Evolutionary conservation across 352 stramenopile species (phyloP), one percentile per base, ranked within the genome.

Genomic region (Phytopythium sindhum): DNA sequence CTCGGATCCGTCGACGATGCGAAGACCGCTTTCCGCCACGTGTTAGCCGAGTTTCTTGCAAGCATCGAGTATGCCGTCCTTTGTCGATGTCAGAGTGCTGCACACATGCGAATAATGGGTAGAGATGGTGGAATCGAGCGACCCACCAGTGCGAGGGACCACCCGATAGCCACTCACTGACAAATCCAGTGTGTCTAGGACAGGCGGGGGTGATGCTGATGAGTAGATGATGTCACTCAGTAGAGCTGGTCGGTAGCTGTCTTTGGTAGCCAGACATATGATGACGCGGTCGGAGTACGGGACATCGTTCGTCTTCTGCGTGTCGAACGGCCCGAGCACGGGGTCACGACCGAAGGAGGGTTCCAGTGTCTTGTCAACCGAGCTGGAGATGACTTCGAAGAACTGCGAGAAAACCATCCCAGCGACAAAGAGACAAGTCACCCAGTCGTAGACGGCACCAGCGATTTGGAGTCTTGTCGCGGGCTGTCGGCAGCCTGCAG

Each of bases 271-370:
- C 7, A 48, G 19, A 9, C 42, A 48, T 3, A 48, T 12, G 24
- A 55, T 12, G 9, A 55, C 57, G 33, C 60, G 54, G 26, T 70
- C 65, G 12, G 53, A 33, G 31, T 55, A 70, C 8, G 65, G 54
- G 41, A 66, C 60, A 12, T 70, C 65, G 55, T 70, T 70, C 0
- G 48, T 53, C n/a, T 61, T 61, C 0, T 33, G 19, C 19, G 65
- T 67, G 19, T 48, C 24, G 28, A 44, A 57, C 7, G 26, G 0
- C 6, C 42, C 52, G 12, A 61, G 23, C 0, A n/a, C 17, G 6
- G 55, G 60, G 12, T 26, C 28, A 1, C 17, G 54, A 5, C 65
- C 65, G 24, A 53, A 53, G n/a, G 48, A 54, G 12, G 14, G 4
- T 0, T 1, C n/a, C 21, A 28, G 10, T 10, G n/a, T 29, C 44